A percentile compares a stretch with the other conserved stretches of the same genome.
Conservation (phyloP, 345 rosid genomes). For the Eutrema yunnanense region DNA sequence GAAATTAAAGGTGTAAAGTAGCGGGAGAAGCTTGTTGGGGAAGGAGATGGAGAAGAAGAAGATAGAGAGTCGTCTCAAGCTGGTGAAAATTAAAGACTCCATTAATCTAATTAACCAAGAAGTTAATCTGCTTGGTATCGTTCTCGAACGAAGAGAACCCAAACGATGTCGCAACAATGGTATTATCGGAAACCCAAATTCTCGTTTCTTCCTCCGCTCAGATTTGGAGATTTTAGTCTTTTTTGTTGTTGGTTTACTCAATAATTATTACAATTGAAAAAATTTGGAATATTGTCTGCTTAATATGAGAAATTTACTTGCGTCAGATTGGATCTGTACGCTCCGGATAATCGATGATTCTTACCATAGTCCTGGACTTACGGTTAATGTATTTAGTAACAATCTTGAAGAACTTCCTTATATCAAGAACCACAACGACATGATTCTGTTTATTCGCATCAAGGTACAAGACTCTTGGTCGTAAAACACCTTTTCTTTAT, state of each 20-base stretch:
- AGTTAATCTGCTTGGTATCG: slow-evolving; percentile 50
- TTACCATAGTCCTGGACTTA: slow-evolving; percentile 37
- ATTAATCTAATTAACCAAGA: slow-evolving; percentile 45
- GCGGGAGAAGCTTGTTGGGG: slow-evolving; percentile 6
- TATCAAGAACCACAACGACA: slow-evolving; percentile 44
- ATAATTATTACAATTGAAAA: background rate
- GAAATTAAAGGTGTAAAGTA: background rate
- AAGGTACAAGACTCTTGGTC: slow-evolving; percentile 37
- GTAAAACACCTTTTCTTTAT: too few species aligned
- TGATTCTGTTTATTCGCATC: slow-evolving; percentile 48
- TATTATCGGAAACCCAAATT: slow-evolving; percentile 7
- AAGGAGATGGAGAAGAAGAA: slow-evolving; percentile 21
- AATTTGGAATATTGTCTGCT: background rate
- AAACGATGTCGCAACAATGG: slow-evolving; percentile 49
- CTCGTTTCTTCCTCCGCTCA: background rate
- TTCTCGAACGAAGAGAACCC: slow-evolving; percentile 50
- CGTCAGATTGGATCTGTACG: slow-evolving; percentile 52
- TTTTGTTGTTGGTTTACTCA: background rate
- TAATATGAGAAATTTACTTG: background rate
- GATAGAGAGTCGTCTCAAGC: slow-evolving; percentile 41
- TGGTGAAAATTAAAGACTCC: slow-evolving; percentile 56
- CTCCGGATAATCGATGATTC: slow-evolving; percentile 55
- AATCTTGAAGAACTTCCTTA: slow-evolving; percentile 44
- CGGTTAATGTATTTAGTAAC: slow-evolving; percentile 42
- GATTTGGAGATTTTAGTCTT: background rate